A percentile compares a stretch with the other conserved stretches of the same genome.
Evolutionary conservation across 129 eudicot species (phyloP).

Genomic region (Arctium lappa): DNA sequence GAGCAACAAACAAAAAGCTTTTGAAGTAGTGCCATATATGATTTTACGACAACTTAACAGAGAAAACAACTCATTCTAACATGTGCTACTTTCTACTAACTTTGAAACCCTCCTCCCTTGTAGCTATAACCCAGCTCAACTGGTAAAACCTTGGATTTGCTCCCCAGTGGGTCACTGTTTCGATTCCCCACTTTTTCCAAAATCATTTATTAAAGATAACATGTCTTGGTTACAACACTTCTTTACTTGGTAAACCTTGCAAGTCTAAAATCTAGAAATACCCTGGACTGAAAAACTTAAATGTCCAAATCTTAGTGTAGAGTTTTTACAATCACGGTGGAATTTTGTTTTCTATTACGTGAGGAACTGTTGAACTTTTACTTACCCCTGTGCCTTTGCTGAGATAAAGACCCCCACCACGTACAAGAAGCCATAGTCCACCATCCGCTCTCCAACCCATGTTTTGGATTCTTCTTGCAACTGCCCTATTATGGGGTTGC

Average conservation of each 20-base stretch:
- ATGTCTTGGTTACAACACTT: no score
- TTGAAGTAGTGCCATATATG: neutral
- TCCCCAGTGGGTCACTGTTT: no score
- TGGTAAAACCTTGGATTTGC: no score
- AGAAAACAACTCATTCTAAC: neutral
- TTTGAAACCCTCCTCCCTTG: neutral
- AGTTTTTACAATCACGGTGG: no score
- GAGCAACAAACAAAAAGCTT: neutral
- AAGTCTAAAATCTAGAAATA: no score
- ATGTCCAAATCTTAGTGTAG: no score
- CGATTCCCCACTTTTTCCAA: no score
- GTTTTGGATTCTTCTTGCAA: conserved; percentile 94
- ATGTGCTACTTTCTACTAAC: neutral
- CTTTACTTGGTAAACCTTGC: no score
- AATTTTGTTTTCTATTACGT: neutral
- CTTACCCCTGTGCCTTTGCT: conserved; percentile 98
- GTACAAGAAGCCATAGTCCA: conserved; percentile 98
- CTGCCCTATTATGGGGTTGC: conserved; percentile 97
- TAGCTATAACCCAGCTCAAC: no score
- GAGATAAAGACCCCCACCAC: conserved; percentile 98
- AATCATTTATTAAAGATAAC: no score
- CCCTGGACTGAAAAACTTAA: no score
- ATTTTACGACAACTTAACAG: neutral
- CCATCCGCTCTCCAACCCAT: conserved; percentile 99
- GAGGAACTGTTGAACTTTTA: neutral